These are phyloP conservation scores for Umbellularia californica DNA, from an alignment of 164 flowering plant species.

Conservation along the genomic window DNA sequence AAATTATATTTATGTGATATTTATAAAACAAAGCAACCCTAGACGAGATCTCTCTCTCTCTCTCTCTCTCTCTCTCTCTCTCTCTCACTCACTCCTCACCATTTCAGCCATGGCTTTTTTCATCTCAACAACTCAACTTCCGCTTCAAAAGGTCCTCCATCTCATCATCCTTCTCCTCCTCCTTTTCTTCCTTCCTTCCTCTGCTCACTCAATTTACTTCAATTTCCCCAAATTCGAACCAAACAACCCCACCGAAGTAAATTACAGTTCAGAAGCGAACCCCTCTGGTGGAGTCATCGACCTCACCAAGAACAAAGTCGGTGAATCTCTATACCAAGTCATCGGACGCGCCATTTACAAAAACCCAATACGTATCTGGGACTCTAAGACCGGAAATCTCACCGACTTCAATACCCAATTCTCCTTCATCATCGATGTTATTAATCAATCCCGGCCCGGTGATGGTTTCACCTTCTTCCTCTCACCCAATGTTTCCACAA, in stretches of 20 bases:
- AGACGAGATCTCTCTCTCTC: too few relatives aligned
- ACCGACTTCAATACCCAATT: constrained; percentile 26
- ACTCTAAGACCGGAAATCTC: background rate
- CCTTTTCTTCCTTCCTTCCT: background rate
- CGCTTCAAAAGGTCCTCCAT: background rate
- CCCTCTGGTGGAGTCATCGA: background rate
- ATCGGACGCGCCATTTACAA: constrained; percentile 8
- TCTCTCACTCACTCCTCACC: background rate
- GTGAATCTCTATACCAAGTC: background rate
- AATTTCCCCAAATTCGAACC: background rate
- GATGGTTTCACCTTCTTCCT: constrained; percentile 50
- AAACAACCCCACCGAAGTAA: background rate
- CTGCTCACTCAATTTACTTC: background rate
- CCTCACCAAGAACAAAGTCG: constrained; percentile 19
- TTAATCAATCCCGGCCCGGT: background rate
- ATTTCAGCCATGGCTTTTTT: background rate
- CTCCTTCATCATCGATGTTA: constrained; percentile 19
- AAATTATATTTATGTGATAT: too few relatives aligned
- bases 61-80: rapidly evolving
- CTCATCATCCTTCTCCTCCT: background rate
- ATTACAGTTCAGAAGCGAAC: too few relatives aligned
- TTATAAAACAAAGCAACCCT: too few relatives aligned
- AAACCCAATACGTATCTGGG: constrained; percentile 13
- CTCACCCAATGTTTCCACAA: constrained; percentile 21
- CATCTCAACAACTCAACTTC: background rate